A percentile compares a stretch with the other conserved stretches of the same genome.
These are phyloP conservation scores for Pyricularia pennisetigena DNA, from an alignment of 2,329 filamentous ascomycete genomes.

Conservation along the genomic window DNA sequence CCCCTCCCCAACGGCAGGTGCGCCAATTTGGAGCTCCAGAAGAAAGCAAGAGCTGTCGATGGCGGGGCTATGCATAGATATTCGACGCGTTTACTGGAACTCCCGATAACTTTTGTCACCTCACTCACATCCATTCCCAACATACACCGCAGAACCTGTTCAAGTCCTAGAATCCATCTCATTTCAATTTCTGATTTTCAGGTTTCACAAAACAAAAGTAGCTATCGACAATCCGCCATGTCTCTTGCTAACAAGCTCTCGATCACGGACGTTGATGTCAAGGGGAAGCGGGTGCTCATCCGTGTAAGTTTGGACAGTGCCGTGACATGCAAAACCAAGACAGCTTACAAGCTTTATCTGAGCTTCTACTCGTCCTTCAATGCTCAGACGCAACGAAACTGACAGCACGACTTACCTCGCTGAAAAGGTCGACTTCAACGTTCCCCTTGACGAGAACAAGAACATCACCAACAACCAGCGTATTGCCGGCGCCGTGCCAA, in stretches of 20 bases:
- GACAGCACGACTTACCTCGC: not conserved
- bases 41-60: not conserved
- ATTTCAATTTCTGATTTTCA: slow-evolving; percentile 8
- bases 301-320: slow-evolving; percentile 36
- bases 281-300: slow-evolving; percentile 97
- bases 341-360: slow-evolving; percentile 36
- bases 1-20: slow-evolving; percentile 1
- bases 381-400: not conserved
- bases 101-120: not conserved
- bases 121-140: not conserved
- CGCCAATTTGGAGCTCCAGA: slow-evolving; percentile 4
- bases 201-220: slow-evolving; percentile 12
- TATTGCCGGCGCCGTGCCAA: slow-evolving; percentile 89
- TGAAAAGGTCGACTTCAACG: slow-evolving; percentile 89
- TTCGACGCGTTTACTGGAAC: not conserved
- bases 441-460: slow-evolving; percentile 85
- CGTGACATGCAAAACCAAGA: slow-evolving; percentile 24
- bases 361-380: not conserved
- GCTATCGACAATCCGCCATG: slow-evolving; percentile 42
- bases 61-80: not conserved
- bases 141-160: not conserved
- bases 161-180: not conserved
- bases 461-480: slow-evolving; percentile 98
- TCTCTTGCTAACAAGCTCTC: slow-evolving; percentile 98
- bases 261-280: slow-evolving; percentile 92